These are phyloP conservation scores for Talaromyces verruculosus DNA, from an alignment of 2,329 filamentous ascomycete genomes.

Conservation along the genomic window DNA sequence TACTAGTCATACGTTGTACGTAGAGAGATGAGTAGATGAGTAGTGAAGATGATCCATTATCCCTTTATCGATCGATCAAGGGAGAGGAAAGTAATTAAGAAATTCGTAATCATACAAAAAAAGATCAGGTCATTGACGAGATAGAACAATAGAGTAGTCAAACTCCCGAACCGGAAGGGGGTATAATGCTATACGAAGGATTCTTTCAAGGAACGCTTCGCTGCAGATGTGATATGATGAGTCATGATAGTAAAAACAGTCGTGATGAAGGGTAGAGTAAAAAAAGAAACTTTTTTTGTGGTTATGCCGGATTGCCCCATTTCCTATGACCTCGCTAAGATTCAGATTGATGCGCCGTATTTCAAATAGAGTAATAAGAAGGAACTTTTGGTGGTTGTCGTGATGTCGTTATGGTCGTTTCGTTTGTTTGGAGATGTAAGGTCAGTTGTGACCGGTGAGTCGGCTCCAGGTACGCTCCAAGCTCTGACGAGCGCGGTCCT, in stretches of 20 bases:
- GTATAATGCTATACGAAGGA: conserved; percentile 21
- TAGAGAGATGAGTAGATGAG: neutral
- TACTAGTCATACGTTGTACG: neutral
- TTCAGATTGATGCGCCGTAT: conserved; percentile 10
- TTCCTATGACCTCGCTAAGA: conserved; percentile 13
- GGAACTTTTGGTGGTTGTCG: conserved; percentile 15
- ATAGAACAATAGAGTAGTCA: conserved; percentile 7
- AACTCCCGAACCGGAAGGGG: conserved; percentile 6
- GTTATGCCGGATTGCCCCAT: conserved; percentile 1
- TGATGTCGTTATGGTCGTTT: conserved; percentile 13
- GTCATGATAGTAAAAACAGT: conserved; percentile 3
- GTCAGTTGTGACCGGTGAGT: conserved; percentile 26
- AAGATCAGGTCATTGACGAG: conserved; percentile 1
- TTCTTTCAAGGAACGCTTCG: conserved; percentile 8
- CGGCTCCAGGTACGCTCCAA: conserved; percentile 45
- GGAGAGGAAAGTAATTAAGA: neutral
- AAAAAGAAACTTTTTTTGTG: conserved; percentile 1
- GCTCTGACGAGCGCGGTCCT: conserved; percentile 37
- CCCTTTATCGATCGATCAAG: neutral
- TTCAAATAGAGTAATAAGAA: neutral
- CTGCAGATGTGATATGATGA: conserved; percentile 1
- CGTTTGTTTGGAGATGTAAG: neutral
- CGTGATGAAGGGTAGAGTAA: neutral
- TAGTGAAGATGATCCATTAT: conserved; percentile 10
- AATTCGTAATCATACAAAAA: conserved; percentile 17